Base-by-base conservation (phyloP, 805 yeast genomes). In the Candida jianshihensis region DNA sequence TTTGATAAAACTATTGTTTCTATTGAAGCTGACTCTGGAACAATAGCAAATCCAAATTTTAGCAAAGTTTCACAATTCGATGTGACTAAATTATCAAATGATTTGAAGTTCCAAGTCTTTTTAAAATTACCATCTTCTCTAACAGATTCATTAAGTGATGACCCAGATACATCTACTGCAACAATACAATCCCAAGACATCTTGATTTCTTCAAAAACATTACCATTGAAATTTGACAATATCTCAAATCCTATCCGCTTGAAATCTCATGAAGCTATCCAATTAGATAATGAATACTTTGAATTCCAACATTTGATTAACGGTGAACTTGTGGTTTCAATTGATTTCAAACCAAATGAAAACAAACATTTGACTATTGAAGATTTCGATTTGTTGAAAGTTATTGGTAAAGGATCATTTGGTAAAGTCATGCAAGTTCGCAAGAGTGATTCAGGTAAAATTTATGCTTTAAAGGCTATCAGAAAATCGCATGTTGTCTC, bases 401-500 rank as follows among this genome's bases (percentile, higher is more conserved):
- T 92, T 17, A 87, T 92, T 37, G 98, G 98, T 26, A 92, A 92
- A 58, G 98, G 98, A 7, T 88, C 97, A 9, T 92, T 92, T 58
- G 98, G 98, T 35, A 92, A 92, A 62, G 98, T 92, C 36, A 92
- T 92, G 97, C 98, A 92, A 61, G 98, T 92, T 29, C 79, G 88
- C 44, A 92, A 92, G 63, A 86, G 85, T 50, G 98, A 92, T 60
- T 92, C 98, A 3, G 82, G 82, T 46, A 94, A 90, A 57, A 80
- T 92, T 18, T 92, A 92, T 59, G 98, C 98, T 2, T 67, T 92
- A 55, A 92, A 92, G 60, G 88, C 97, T 0, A 78, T 92, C 44
- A 72, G 97, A 49, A 92, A 92, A 58, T 86, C 95, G 15, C 96
- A 92, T 55, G 88, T 92, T 48, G 95, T 92, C 24, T 84, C 94